Conservation (phyloP, 495 filamentous ascomycete genomes). For the Lophiotrema nucula region DNA sequence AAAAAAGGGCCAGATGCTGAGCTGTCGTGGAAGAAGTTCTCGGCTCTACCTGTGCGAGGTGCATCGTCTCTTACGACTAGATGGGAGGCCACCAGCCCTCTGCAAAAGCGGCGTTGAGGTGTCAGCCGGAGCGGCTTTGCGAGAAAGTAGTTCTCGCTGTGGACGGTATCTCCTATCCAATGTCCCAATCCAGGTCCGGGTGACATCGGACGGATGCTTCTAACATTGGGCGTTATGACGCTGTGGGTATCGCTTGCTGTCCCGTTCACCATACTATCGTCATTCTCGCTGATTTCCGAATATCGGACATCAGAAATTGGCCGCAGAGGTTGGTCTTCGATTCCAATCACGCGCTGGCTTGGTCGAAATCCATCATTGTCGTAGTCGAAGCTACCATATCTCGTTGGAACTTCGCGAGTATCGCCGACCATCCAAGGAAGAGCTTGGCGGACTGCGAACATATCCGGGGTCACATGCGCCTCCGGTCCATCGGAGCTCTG, state of each 20-base stretch:
- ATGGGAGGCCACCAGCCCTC: slow-evolving; percentile 26
- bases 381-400: slow-evolving; percentile 6
- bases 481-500: background rate
- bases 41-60: too few relatives aligned
- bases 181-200: slow-evolving; percentile 24
- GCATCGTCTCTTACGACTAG: slow-evolving; percentile 23
- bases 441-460: background rate
- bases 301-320: background rate
- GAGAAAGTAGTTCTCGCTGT: slow-evolving; percentile 19
- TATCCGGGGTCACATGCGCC: background rate
- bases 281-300: background rate
- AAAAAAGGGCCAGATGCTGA: background rate
- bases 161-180: slow-evolving; percentile 5
- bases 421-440: background rate
- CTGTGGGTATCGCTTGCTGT: slow-evolving; percentile 11
- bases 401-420: slow-evolving; percentile 1
- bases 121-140: slow-evolving; percentile 21
- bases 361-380: background rate
- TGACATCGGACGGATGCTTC: slow-evolving; percentile 15
- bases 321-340: background rate
- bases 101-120: slow-evolving; percentile 25
- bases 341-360: slow-evolving; percentile 1
- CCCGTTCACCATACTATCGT: slow-evolving; percentile 13
- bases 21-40: background rate
- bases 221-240: background rate